Base-by-base conservation (phyloP, 768 basidiomycete genomes). In the Antrodiella citrinella region DNA sequence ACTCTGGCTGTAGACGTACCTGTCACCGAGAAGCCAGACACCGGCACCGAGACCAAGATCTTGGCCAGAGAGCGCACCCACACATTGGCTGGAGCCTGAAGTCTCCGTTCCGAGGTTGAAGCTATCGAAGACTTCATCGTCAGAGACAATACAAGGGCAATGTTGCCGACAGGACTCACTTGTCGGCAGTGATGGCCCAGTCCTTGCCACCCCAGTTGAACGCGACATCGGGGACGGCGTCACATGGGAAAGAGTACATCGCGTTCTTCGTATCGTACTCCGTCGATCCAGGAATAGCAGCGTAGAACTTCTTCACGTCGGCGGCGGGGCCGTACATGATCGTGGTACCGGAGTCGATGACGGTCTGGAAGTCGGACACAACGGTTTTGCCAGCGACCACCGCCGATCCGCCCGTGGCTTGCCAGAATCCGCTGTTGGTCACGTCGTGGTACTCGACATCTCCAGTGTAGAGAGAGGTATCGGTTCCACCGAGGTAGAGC, bases 401-500 rank as follows among this genome's bases (percentile, higher is more conserved):
- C 26, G 51, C 45, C 19, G 44, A 43, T 13, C 48, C 59, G 23
- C 46, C 38, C 11, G 44, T 39, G 43, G 60, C 51, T 49, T 65
- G 58, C 65, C 65, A 65, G 55, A 45, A 64, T 5, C 55, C 59
- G 9, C 44, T 26, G 19, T 47, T 44, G 18, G 57, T 43, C 20
- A 62, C 38, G 41, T 39, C 12, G 54, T 62, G 58, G 45, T 42
- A 49, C 53, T 62, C 61, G 52, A 77, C 57, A 7, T 56, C 60
- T n/a, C 72, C 74, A 23, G 57, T 65, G 56, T 70, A 76, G 35
- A 67, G 53, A 18, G 65, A 52, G 7, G 63, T 50, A 57, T 78
- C 65, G 26, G 65, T 59, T 15, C 72, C 70, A 10, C 77, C 77
- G 22, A 78, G 52, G 52, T 54, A 62, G 48, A 77, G 65, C 55